These are phyloP conservation scores for Jaapia argillacea DNA, from an alignment of 768 basidiomycete species.

Conservation along the genomic window DNA sequence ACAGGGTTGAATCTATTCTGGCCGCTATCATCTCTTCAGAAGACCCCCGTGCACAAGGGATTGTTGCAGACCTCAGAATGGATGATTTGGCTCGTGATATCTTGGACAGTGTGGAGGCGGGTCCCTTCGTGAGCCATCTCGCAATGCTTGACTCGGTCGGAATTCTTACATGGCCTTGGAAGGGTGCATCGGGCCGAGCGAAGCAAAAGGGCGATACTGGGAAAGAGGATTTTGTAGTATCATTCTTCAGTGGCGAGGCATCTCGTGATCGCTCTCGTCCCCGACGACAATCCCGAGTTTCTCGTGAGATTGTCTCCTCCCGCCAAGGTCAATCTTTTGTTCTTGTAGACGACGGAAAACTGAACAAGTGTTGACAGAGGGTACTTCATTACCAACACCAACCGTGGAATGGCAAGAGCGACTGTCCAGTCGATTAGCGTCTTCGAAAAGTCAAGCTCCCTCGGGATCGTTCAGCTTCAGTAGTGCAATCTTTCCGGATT, in stretches of 20 bases:
- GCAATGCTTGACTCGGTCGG: slow-evolving; percentile 1
- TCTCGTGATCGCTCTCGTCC: slow-evolving; percentile 48
- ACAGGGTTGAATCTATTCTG: slow-evolving; percentile 85
- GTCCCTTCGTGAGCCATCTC: slow-evolving; percentile 55
- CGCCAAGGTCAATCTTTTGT: slow-evolving; percentile 35
- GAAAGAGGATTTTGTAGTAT: slow-evolving; percentile 73
- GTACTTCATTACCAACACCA: slow-evolving; percentile 49
- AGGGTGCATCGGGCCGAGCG: slow-evolving; percentile 65
- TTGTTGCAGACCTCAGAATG: slow-evolving; percentile 54
- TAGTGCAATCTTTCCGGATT: not conserved
- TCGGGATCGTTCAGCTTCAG: not conserved
- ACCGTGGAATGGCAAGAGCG: slow-evolving; percentile 76
- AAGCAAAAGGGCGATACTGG: slow-evolving; percentile 52
- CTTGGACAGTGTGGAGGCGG: slow-evolving; percentile 62
- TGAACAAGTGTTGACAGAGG: no score
- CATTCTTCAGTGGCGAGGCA: slow-evolving; percentile 50
- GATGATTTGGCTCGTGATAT: slow-evolving; percentile 76
- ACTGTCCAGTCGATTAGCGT: slow-evolving; percentile 44
- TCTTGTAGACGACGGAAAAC: no score
- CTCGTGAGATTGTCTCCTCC: slow-evolving; percentile 75
- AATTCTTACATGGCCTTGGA: slow-evolving; percentile 5
- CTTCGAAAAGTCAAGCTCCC: slow-evolving; percentile 6
- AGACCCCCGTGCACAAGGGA: slow-evolving; percentile 49
- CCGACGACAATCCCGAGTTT: slow-evolving; percentile 64
- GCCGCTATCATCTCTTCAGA: slow-evolving; percentile 71